Conservation (phyloP, 345 rosid species). For the Salix udensis region DNA sequence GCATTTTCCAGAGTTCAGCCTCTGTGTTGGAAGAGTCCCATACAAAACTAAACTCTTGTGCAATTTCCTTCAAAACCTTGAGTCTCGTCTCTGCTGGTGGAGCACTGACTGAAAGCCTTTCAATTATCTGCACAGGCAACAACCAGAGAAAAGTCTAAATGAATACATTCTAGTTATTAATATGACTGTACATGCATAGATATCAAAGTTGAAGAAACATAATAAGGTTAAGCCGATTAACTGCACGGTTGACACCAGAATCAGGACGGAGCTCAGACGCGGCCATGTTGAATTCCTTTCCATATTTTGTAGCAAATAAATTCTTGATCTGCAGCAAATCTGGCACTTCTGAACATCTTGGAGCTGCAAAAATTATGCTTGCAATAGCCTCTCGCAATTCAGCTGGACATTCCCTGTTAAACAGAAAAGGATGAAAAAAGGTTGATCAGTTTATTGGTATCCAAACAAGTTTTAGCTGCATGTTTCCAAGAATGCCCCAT, state of each 20-base stretch:
- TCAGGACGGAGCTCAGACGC: slow-evolving; percentile 89
- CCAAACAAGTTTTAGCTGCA: background rate
- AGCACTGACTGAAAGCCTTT: slow-evolving; percentile 75
- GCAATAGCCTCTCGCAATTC: slow-evolving; percentile 90
- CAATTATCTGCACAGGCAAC: slow-evolving; percentile 55
- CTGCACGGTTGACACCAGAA: slow-evolving; percentile 88
- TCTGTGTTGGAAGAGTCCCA: slow-evolving; percentile 90
- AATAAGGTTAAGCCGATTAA: slow-evolving; percentile 38
- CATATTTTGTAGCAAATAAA: slow-evolving; percentile 73
- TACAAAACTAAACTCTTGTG: slow-evolving; percentile 55
- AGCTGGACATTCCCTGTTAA: slow-evolving; percentile 75
- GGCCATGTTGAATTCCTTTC: slow-evolving; percentile 71
- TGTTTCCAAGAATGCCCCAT: too few relatives aligned
- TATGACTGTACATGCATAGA: background rate
- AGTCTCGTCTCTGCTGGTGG: slow-evolving; percentile 72
- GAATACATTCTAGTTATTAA: slow-evolving; percentile 9
- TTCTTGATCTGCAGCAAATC: slow-evolving; percentile 81
- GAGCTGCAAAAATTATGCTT: slow-evolving; percentile 87
- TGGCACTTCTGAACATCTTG: slow-evolving; percentile 93
- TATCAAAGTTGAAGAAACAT: slow-evolving; percentile 1
- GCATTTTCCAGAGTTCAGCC: slow-evolving; percentile 74
- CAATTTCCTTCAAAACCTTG: slow-evolving; percentile 74
- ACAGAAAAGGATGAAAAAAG: background rate
- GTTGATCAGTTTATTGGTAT: background rate
- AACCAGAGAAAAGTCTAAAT: slow-evolving; percentile 2